A percentile compares a stretch with the other conserved stretches of the same genome.
Evolutionary conservation across 805 yeast genomes (phyloP).

Genomic region (Pichia insulana): DNA sequence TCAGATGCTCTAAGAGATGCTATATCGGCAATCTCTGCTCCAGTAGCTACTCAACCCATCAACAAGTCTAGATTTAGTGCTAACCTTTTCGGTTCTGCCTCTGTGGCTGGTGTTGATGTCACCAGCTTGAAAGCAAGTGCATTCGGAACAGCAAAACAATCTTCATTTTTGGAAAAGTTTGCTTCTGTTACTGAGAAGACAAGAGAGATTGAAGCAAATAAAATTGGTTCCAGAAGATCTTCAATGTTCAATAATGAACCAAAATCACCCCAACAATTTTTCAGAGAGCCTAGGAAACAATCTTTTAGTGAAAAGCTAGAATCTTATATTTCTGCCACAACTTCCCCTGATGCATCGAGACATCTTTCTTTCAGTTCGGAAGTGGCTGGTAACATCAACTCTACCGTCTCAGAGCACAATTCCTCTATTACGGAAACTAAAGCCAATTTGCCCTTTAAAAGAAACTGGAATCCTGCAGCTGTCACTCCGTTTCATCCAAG

Average conservation of each 20-base stretch:
- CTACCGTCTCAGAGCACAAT: constrained; percentile 26
- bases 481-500: constrained; percentile 51
- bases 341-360: constrained; percentile 23
- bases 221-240: constrained; percentile 41
- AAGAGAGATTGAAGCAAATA: constrained; percentile 43
- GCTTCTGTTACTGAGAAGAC: constrained; percentile 62
- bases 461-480: constrained; percentile 61
- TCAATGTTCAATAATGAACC: constrained; percentile 35
- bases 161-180: constrained; percentile 53
- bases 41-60: constrained; percentile 16
- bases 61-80: constrained; percentile 27
- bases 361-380: constrained; percentile 26
- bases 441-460: constrained; percentile 17
- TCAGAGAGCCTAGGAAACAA: constrained; percentile 32
- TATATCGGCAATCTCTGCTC: constrained; percentile 27
- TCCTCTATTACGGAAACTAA: constrained; percentile 25
- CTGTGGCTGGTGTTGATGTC: constrained; percentile 41
- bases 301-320: constrained; percentile 58
- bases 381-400: constrained; percentile 12
- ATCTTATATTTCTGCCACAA: constrained; percentile 32
- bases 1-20: constrained; percentile 27
- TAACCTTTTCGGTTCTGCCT: constrained; percentile 48
- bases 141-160: constrained; percentile 8
- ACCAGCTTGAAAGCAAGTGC: constrained; percentile 20
- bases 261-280: constrained; percentile 23